These are phyloP conservation scores for Fusarium sp. DNA, from an alignment of 2,329 filamentous ascomycete species.

Conservation along the genomic window DNA sequence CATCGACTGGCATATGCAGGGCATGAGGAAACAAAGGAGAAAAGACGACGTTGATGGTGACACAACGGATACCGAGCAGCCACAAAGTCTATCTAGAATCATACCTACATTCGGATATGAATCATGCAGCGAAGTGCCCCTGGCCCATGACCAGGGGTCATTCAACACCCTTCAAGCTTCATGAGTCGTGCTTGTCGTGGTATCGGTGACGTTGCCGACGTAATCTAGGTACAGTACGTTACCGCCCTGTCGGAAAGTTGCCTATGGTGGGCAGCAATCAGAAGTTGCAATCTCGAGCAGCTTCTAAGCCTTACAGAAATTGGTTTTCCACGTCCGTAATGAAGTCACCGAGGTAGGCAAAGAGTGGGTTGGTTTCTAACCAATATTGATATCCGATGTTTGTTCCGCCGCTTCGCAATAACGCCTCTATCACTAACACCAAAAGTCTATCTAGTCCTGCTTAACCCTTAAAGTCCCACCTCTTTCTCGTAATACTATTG, in stretches of 20 bases:
- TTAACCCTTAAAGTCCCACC: constrained; percentile 5
- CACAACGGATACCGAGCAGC: constrained; percentile 14
- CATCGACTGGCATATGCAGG: constrained; percentile 50
- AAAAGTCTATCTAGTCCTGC: constrained; percentile 19
- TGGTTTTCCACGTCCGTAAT: neutral
- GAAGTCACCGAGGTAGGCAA: neutral
- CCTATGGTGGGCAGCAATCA: constrained; percentile 10
- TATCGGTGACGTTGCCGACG: constrained; percentile 9
- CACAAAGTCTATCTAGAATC: constrained; percentile 30
- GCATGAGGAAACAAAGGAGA: constrained; percentile 41
- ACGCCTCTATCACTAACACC: constrained; percentile 32
- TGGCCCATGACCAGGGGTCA: constrained; percentile 43
- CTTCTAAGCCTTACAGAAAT: constrained; percentile 18
- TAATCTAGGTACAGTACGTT: constrained; percentile 1
- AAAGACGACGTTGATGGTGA: constrained; percentile 37
- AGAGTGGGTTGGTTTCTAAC: neutral
- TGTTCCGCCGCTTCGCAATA: constrained; percentile 24
- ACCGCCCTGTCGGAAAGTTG: constrained; percentile 14
- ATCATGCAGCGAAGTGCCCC: constrained; percentile 29
- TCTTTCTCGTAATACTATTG: constrained; percentile 1
- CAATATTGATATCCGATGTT: constrained; percentile 9
- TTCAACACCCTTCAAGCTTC: constrained; percentile 42
- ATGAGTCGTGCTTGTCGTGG: constrained; percentile 12
- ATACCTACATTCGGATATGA: constrained; percentile 15
- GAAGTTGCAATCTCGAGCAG: constrained; percentile 10